These are phyloP conservation scores for Termitomyces heimii DNA, from an alignment of 768 basidiomycete species.

Conservation along the genomic window DNA sequence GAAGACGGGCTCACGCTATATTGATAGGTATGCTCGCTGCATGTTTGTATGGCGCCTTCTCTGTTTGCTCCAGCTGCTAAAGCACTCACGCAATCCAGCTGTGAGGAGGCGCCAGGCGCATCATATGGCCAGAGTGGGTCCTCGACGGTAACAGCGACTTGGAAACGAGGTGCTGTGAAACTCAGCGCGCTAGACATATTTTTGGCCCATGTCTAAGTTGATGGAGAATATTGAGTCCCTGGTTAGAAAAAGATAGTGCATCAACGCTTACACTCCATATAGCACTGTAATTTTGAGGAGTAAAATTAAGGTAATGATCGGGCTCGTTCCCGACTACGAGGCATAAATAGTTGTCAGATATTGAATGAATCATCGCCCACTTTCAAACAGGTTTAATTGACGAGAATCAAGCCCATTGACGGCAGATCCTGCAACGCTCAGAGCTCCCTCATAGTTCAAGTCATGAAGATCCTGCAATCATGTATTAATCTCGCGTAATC, in stretches of 20 bases:
- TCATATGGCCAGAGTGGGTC: constrained; percentile 49
- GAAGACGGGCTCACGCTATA: constrained; percentile 34
- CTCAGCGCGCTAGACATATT: constrained; percentile 37
- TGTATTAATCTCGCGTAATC: not conserved
- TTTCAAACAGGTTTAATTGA: constrained; percentile 40
- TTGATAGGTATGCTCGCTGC: constrained; percentile 51
- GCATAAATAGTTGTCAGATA: not conserved
- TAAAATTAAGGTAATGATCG: constrained; percentile 40
- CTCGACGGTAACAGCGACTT: constrained; percentile 42
- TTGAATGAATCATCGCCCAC: constrained; percentile 17
- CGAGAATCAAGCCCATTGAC: constrained; percentile 27
- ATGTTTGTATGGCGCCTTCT: constrained; percentile 35
- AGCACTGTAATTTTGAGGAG: constrained; percentile 36
- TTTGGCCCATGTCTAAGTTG: constrained; percentile 39
- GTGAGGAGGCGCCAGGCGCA: constrained; percentile 33
- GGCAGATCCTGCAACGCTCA: constrained; percentile 38
- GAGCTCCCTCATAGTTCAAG: constrained; percentile 34
- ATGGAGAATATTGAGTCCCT: not conserved
- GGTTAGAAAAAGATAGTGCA: not conserved
- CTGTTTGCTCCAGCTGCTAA: constrained; percentile 39
- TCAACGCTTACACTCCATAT: constrained; percentile 35
- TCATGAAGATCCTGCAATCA: constrained; percentile 36
- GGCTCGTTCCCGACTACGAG: constrained; percentile 47
- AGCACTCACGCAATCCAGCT: constrained; percentile 44
- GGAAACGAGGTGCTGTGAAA: constrained; percentile 34